Base-by-base conservation (phyloP, 805 yeast species). In the Metschnikowia sp. region DNA sequence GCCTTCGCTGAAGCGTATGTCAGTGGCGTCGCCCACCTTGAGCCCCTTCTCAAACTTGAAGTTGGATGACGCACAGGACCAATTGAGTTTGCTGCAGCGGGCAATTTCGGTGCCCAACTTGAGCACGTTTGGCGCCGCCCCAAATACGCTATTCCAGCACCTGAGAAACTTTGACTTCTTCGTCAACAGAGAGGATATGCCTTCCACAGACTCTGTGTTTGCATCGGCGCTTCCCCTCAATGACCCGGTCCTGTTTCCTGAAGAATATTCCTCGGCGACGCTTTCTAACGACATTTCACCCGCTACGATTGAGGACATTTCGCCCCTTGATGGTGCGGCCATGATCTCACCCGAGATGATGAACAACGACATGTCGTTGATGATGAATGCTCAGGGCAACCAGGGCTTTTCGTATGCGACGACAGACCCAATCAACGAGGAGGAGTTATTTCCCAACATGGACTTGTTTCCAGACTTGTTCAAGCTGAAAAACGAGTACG, bases 101-200 rank as follows among this genome's bases (percentile, higher is more conserved):
- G 59, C 60, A 28, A 47, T 52, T 10, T 56, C 60, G 1, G 57
- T 48, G 11, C 62, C 62, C 15, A 57, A 55, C 57, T 44, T 58
- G 44, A 39, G 34, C 40, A 32, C 47, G 5, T 50, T 35, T 28
- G 29, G 37, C 12, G 40, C 35, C 5, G 49, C 45, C 2, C 49
- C 49, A 3, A 44, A 47, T 41, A 12, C 43, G 38, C 42, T 47
- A 10, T 44, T 50, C 46, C 48, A 35, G 47, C 50, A 49, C 43
- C 34, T 36, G 39, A 36, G 40, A 8, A 40, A 39, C 46, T 43
- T 46, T 32, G 42, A 47, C 15, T 47, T 33, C 15, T 31, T 40
- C 34, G 42, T 12, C 38, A 36, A 37, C 36, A 36, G 40, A 18
- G 45, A 32, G 32, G 46, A 41, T 10, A 31, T 37, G 46, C 50